Evolutionary conservation across 2,329 filamentous ascomycete genomes (phyloP), one percentile per base, ranked within the genome.

Genomic region (Pleoardoris graminearum): DNA sequence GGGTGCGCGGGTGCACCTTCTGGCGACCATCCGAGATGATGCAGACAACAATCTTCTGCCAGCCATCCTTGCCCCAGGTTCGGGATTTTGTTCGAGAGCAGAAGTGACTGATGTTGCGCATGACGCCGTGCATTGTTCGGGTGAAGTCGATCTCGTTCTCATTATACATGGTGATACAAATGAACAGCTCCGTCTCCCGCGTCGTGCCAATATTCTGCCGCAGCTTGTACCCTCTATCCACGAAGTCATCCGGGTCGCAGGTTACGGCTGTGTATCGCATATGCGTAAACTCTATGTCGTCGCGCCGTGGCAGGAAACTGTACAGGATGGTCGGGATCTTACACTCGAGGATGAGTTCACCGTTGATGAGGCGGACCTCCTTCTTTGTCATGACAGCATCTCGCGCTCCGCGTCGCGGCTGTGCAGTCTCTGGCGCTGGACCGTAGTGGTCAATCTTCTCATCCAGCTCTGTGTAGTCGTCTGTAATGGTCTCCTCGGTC

Each of bases 201-300:
- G 86, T 80, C 51, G 79, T 83, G 39, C 91, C 91, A 55, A 97
- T 91, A 68, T 90, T 90, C 74, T 97, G 94, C 48, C 94, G 88
- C 66, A 99, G 78, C 69, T 95, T 94, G 79, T 97, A 99, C 1
- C 92, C 93, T 57, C 87, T 85, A 7, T 87, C 82, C 3, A 91
- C 89, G 66, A 96, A 97, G 70, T 97, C 91, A 72, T 97, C 92
- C 0, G 92, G 95, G 69, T 97, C 92, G 74, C 91, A 97, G 1
- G 94, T 99, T n/a, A 96, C 94, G 8, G 94, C 94, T 0, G 93
- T 97, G 73, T 99, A 99, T 48, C 94, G 87, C 93, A 97, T 97
- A 70, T 97, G 92, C 0, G 94, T 99, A 73, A 99, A 99, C 70
- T 99, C 94, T 57, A 93, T 82, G 72, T 96, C 93, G 69, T 97